Base-by-base conservation (phyloP, 1,284 basidiomycete species). In the Dichomitus squalens region DNA sequence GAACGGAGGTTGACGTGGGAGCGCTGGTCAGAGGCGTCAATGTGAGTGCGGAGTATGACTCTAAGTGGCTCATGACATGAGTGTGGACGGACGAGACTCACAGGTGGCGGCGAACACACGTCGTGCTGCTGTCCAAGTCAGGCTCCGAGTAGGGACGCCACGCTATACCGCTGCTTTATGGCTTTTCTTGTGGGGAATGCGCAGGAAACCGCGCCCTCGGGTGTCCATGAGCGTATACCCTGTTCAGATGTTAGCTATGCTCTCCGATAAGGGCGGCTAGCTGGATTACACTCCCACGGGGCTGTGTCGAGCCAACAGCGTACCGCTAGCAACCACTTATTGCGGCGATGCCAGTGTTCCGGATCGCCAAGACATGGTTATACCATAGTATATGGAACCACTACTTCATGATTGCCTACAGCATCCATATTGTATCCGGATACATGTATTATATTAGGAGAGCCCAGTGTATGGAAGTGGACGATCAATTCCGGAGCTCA, bases 1-100 rank as follows among this genome's bases (percentile, higher is more conserved):
- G 56, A 50, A 33, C 41, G 53, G 52, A 59, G 57, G 53, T 54
- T 55, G 65, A 60, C 65, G 57, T 66, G 60, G 60, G 64, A 52
- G 63, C 39, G 39, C 52, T 18, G 27, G 49, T 31, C 44, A 36
- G 23, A 50, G 51, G 50, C 47, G 47, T 52, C 39, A 56, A 41
- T 43, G 48, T 49, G 43, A 44, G 27, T 21, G 44, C 25, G 44
- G 44, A 18, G 27, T 33, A 34, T 40, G 49, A 49, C 43, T 52
- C 33, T 31, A 36, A 35, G 49, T 57, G 27, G 55, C 58, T 59
- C 49, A 48, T 56, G 55, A 33, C 53, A 48, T 44, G 33, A 39
- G 39, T 36, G 53, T 21, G 25, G 29, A 47, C 29, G 35, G 27
- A n/a, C 38, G 55, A 34, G 8, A 35, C 20, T 49, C 47, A 50